These are phyloP conservation scores for Nemania sp. DNA, from an alignment of 2,329 filamentous ascomycete genomes.

Conservation along the genomic window DNA sequence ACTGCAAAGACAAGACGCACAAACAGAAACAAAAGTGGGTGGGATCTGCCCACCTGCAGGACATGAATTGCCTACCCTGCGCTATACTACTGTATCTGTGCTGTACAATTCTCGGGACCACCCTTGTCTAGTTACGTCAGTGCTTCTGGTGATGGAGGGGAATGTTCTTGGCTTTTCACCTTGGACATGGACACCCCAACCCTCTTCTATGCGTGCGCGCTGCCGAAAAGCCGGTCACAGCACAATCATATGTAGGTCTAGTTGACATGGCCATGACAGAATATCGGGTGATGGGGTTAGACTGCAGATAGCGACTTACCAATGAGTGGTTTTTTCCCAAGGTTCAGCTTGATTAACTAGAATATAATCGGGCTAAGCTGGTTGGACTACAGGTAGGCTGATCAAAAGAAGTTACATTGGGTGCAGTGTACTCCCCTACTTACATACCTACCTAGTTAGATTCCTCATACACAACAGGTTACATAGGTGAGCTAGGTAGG, in stretches of 20 bases:
- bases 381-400: too few relatives aligned
- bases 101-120: constrained; percentile 11
- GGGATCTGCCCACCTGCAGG: constrained; percentile 15
- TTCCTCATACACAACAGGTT: background rate
- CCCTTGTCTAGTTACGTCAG: constrained; percentile 27
- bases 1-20: background rate
- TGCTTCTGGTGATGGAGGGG: constrained; percentile 22
- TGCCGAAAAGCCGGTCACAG: constrained; percentile 23
- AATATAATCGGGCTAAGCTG: background rate
- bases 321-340: background rate
- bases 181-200: background rate
- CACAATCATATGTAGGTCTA: background rate
- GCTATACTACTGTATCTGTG: too few relatives aligned
- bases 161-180: constrained; percentile 10
- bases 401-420: too few relatives aligned
- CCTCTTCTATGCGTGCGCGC: background rate
- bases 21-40: constrained; percentile 8
- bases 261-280: background rate
- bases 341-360: background rate
- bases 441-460: background rate
- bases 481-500: background rate
- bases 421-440: background rate
- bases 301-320: background rate
- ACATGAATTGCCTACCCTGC: background rate
- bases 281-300: background rate